Conservation (phyloP, 2,329 filamentous ascomycete genomes). For the Apiospora aurea region DNA sequence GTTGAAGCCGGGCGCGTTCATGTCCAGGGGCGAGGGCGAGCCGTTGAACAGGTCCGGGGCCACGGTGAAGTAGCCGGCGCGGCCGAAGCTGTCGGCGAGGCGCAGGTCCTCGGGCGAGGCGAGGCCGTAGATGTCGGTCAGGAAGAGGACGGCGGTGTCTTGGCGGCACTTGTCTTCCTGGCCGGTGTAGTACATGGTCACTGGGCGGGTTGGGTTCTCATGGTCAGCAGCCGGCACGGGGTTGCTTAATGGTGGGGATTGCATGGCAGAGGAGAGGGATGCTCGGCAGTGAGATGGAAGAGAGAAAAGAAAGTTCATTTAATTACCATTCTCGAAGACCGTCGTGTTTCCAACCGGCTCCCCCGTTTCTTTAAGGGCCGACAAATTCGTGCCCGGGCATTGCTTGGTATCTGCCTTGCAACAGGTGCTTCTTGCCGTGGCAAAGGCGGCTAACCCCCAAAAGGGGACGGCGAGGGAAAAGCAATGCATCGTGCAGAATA, state of each 20-base stretch:
- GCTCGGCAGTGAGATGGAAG: too few relatives aligned
- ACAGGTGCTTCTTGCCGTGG: background rate
- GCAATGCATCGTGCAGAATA: slow-evolving; percentile 15
- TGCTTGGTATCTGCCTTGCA: slow-evolving; percentile 15
- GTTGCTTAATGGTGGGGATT: background rate
- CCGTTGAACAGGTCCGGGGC: slow-evolving; percentile 45
- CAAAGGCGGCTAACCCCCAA: slow-evolving; percentile 19
- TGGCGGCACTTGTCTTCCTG: slow-evolving; percentile 29
- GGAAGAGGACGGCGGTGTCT: slow-evolving; percentile 40
- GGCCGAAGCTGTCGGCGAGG: slow-evolving; percentile 45
- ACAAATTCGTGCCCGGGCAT: slow-evolving; percentile 37
- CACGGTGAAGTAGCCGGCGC: slow-evolving; percentile 44
- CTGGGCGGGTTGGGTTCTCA: slow-evolving; percentile 28
- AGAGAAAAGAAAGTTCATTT: background rate
- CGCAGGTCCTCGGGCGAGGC: slow-evolving; percentile 41
- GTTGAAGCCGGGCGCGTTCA: slow-evolving; percentile 39
- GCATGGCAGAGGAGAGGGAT: background rate
- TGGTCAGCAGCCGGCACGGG: background rate
- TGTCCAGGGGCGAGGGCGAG: slow-evolving; percentile 40
- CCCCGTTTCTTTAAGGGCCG: slow-evolving; percentile 39
- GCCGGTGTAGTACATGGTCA: slow-evolving; percentile 43
- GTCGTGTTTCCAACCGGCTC: slow-evolving; percentile 39
- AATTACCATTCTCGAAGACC: slow-evolving; percentile 38
- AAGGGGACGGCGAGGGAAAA: slow-evolving; percentile 22
- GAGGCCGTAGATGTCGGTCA: slow-evolving; percentile 45